phyloP scores from a whole-genome alignment of 2,329 filamentous ascomycete species.

The Fusarium brachygibbosum region DNA sequence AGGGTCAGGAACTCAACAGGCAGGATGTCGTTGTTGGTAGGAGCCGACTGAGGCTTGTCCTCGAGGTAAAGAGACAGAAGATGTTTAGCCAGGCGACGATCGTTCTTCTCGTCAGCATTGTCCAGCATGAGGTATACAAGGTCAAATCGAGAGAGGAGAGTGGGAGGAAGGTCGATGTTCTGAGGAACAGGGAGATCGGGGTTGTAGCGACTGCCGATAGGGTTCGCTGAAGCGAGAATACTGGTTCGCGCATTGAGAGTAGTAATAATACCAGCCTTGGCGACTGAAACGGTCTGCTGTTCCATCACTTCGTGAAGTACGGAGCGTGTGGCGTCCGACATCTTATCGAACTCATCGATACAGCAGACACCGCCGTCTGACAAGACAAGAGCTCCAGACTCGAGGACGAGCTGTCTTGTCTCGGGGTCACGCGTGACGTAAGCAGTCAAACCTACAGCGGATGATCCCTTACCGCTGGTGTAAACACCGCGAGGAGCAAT shows the following conservation, averaged over 20 bases:
- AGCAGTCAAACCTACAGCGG: conserved; percentile 83
- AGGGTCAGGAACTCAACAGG: conserved; percentile 95
- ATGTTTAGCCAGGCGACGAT: conserved; percentile 91
- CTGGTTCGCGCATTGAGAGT: conserved; percentile 96
- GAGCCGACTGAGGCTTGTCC: conserved; percentile 88
- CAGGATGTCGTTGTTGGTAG: conserved; percentile 80
- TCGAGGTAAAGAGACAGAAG: conserved; percentile 97
- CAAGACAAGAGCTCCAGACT: conserved; percentile 82
- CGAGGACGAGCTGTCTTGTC: conserved; percentile 82
- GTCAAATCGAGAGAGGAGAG: conserved; percentile 94
- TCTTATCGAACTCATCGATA: conserved; percentile 89
- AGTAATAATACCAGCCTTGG: conserved; percentile 94
- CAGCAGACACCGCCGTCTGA: conserved; percentile 88
- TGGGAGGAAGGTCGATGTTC: conserved; percentile 97
- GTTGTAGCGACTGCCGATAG: conserved; percentile 98
- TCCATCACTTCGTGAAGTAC: conserved; percentile 92
- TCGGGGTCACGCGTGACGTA: conserved; percentile 86
- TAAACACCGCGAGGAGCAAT: conserved; percentile 92
- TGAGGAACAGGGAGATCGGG: conserved; percentile 94
- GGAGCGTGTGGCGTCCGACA: conserved; percentile 82
- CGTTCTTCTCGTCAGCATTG: conserved; percentile 88
- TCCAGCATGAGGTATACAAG: conserved; percentile 97
- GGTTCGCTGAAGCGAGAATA: conserved; percentile 96
- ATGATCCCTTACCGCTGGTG: conserved; percentile 85
- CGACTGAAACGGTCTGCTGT: conserved; percentile 86